Percentiles rank a stretch among this genome's conserved stretches.
Evolutionary conservation across 208 protist genomes (phyloP).

Genomic region (Trypanosoma cruzi): DNA sequence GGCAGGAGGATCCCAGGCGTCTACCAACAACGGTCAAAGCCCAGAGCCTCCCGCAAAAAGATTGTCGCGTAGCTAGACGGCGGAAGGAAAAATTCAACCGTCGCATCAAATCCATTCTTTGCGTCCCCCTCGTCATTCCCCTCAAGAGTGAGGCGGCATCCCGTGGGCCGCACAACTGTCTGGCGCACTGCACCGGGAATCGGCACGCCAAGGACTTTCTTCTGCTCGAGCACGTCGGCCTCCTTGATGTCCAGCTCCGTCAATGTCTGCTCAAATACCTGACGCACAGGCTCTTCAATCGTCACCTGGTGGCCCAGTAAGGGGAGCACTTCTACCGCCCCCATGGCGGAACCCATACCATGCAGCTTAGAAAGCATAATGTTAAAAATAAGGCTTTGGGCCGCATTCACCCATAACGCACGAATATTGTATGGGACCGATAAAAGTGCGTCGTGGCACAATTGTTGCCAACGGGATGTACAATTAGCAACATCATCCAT

Average conservation of each 20-base stretch:
- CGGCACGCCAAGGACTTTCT: conserved; percentile 68
- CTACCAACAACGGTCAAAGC: conserved; percentile 70
- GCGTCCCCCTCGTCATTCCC: neutral
- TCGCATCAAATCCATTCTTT: conserved; percentile 15
- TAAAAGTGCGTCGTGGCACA: conserved; percentile 73
- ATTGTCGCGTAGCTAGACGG: conserved; percentile 87
- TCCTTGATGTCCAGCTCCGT: conserved; percentile 6
- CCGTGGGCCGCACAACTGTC: conserved; percentile 42
- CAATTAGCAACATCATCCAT: conserved; percentile 6
- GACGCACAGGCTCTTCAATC: conserved; percentile 2
- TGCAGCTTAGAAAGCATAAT: conserved; percentile 42
- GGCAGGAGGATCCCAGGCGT: neutral
- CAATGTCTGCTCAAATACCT: conserved; percentile 15
- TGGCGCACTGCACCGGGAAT: conserved; percentile 55
- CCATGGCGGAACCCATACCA: neutral
- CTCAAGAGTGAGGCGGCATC: conserved; percentile 4
- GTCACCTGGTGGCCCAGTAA: conserved; percentile 16
- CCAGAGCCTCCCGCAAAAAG: conserved; percentile 73
- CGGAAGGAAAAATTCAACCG: conserved; percentile 62
- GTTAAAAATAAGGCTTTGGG: conserved; percentile 86
- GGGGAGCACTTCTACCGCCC: conserved; percentile 3
- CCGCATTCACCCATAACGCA: conserved; percentile 77
- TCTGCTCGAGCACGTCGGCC: conserved; percentile 38
- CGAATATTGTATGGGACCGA: conserved; percentile 58
- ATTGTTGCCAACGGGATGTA: conserved; percentile 45